Conservation (phyloP, 805 yeast species). For the Yarrowia deformans region DNA sequence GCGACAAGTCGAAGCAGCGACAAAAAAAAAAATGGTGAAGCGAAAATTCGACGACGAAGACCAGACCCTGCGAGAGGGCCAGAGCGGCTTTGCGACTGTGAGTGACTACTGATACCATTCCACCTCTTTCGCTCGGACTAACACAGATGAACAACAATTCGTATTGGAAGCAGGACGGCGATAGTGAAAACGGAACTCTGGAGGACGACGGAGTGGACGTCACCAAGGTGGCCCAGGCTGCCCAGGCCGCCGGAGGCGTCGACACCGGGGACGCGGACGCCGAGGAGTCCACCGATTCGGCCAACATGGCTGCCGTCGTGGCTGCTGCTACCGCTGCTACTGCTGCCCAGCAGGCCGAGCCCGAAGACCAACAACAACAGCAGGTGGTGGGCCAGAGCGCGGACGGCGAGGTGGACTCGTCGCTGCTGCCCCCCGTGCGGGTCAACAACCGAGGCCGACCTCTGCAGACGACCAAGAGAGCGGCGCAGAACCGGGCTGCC, state of each 20-base stretch:
- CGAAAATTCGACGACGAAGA: constrained; percentile 25
- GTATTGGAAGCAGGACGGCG: constrained; percentile 31
- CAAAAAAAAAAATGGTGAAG: constrained; percentile 9
- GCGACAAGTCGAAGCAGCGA: constrained; percentile 7
- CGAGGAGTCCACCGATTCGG: constrained; percentile 25
- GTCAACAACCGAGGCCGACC: constrained; percentile 50
- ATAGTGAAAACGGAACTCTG: constrained; percentile 11
- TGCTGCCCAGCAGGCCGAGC: background rate
- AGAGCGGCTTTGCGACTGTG: constrained; percentile 29
- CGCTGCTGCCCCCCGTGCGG: constrained; percentile 3
- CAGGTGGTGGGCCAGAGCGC: background rate
- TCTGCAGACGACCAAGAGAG: constrained; percentile 75
- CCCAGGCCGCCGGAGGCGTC: constrained; percentile 29
- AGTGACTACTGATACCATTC: background rate
- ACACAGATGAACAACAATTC: constrained; percentile 36
- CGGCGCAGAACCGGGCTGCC: constrained; percentile 90
- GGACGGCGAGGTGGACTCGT: constrained; percentile 13
- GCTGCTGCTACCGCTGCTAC: constrained; percentile 39
- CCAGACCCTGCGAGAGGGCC: background rate
- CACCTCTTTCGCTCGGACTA: background rate
- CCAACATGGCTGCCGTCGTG: constrained; percentile 42
- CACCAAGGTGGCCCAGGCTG: constrained; percentile 35
- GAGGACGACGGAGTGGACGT: constrained; percentile 30
- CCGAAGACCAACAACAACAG: background rate
- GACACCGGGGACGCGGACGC: background rate